Evolutionary conservation across 164 flowering plant species (phyloP).

Genomic region (Tetrastigma voinierianum): DNA sequence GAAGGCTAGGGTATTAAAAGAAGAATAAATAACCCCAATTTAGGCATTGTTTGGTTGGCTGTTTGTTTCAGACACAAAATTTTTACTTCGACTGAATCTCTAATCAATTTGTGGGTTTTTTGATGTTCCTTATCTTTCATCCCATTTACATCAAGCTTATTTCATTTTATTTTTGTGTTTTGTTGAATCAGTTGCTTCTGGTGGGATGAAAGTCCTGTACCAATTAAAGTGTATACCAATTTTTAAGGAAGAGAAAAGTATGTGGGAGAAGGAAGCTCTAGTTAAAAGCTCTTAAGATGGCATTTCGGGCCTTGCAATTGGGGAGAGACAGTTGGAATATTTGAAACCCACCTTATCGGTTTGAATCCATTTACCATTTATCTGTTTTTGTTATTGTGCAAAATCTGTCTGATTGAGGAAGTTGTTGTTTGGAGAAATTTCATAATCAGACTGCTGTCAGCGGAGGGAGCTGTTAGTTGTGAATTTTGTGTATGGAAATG

Average conservation of each 20-base stretch:
- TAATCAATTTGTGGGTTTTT: too few relatives aligned
- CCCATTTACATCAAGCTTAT: too few relatives aligned
- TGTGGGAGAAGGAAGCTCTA: slow-evolving; percentile 52
- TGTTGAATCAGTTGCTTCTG: not conserved
- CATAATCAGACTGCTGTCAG: too few relatives aligned
- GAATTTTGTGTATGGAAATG: too few relatives aligned
- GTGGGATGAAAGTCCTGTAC: slow-evolving; percentile 62
- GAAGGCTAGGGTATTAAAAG: too few relatives aligned
- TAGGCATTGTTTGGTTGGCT: too few relatives aligned
- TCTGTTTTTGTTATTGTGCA: not conserved
- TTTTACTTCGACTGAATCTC: too few relatives aligned
- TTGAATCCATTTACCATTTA: slow-evolving; percentile 6
- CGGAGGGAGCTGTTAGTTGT: too few relatives aligned
- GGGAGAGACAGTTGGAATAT: slow-evolving; percentile 86
- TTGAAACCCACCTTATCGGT: slow-evolving; percentile 88
- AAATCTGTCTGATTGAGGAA: not conserved
- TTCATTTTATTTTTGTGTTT: too few relatives aligned
- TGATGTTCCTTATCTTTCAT: too few relatives aligned
- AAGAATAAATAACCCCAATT: too few relatives aligned
- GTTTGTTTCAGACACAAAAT: too few relatives aligned
- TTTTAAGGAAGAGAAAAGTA: slow-evolving; percentile 33
- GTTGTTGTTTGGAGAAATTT: not conserved
- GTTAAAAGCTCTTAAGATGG: slow-evolving; percentile 75
- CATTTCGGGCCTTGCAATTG: slow-evolving; percentile 85
- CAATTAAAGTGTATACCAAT: slow-evolving; percentile 34